Percentiles rank a stretch among this genome's conserved stretches.
These are phyloP conservation scores for Calycina herbarum DNA, from an alignment of 2,329 filamentous ascomycete genomes.

Conservation along the genomic window DNA sequence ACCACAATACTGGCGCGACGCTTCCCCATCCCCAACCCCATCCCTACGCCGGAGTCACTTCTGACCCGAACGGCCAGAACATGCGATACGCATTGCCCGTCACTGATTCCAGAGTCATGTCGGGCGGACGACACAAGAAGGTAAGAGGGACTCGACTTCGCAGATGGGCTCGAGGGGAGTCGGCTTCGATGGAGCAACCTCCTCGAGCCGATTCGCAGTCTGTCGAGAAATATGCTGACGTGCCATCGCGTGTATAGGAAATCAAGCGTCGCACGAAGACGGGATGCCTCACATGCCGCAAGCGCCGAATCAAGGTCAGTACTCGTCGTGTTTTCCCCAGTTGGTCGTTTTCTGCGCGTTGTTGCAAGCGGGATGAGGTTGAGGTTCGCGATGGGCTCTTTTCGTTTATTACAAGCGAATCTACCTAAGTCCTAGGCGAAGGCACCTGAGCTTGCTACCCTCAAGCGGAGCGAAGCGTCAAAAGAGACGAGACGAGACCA, in stretches of 20 bases:
- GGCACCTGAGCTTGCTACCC: slow-evolving; percentile 37
- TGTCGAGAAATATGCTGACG: slow-evolving; percentile 28
- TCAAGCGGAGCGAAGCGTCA: slow-evolving; percentile 25
- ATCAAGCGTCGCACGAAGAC: slow-evolving; percentile 76
- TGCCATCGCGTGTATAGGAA: slow-evolving; percentile 48
- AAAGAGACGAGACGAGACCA: slow-evolving; percentile 13
- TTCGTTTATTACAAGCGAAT: slow-evolving; percentile 41
- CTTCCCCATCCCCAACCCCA: slow-evolving; percentile 46
- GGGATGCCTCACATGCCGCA: slow-evolving; percentile 65
- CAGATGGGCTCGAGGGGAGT: slow-evolving; percentile 16
- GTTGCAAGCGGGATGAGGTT: slow-evolving; percentile 31
- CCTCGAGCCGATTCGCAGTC: background rate
- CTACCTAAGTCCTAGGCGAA: slow-evolving; percentile 38
- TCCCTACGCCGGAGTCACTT: slow-evolving; percentile 48
- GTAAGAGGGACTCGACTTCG: slow-evolving; percentile 22
- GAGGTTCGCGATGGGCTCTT: slow-evolving; percentile 36
- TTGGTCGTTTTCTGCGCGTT: slow-evolving; percentile 21
- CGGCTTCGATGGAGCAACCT: background rate
- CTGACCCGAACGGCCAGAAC: slow-evolving; percentile 45
- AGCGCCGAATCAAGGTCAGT: slow-evolving; percentile 72
- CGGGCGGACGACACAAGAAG: slow-evolving; percentile 61
- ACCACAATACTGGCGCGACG: slow-evolving; percentile 42
- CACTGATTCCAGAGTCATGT: slow-evolving; percentile 54
- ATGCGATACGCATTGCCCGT: slow-evolving; percentile 56
- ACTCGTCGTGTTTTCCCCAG: slow-evolving; percentile 23